phyloP scores from a whole-genome alignment of 176 grass and related monocot species.

The Oryza glaberrima region DNA sequence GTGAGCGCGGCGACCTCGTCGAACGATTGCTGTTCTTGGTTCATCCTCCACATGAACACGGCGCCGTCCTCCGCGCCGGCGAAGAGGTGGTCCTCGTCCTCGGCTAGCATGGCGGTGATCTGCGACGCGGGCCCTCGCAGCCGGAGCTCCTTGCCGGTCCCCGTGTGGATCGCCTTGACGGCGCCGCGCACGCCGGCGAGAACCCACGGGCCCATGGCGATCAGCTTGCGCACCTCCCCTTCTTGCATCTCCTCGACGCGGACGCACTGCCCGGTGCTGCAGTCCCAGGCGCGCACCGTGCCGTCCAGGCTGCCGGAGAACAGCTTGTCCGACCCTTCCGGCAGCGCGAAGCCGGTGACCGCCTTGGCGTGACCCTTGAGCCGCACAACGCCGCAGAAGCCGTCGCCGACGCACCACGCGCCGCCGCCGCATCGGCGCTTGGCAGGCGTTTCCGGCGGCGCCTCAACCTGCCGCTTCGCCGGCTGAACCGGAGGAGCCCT shows the following conservation, averaged over 20 bases:
- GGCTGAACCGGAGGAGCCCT: background rate
- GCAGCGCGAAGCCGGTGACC: constrained; percentile 10
- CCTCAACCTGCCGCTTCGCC: background rate
- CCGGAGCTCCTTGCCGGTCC: background rate
- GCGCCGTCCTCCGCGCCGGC: constrained; percentile 26
- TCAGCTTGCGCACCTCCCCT: background rate
- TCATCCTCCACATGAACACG: constrained; percentile 22
- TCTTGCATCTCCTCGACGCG: background rate
- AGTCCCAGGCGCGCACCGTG: constrained; percentile 38
- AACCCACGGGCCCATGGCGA: constrained; percentile 19
- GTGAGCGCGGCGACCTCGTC: constrained; percentile 23
- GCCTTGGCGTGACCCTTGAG: constrained; percentile 17
- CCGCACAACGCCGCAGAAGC: background rate
- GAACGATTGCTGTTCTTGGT: background rate
- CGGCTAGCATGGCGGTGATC: background rate
- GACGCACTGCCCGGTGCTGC: constrained; percentile 20
- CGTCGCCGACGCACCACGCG: constrained; percentile 6
- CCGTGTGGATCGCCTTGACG: constrained; percentile 5
- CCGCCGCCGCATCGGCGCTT: background rate
- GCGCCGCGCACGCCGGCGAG: background rate
- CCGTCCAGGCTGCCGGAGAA: constrained; percentile 31
- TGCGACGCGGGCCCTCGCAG: background rate
- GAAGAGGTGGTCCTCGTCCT: constrained; percentile 29
- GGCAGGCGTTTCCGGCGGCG: background rate
- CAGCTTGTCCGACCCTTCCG: constrained; percentile 13